Conservation (phyloP, 2,329 filamentous ascomycete species). For the Phaeosphaeriaceae sp. region DNA sequence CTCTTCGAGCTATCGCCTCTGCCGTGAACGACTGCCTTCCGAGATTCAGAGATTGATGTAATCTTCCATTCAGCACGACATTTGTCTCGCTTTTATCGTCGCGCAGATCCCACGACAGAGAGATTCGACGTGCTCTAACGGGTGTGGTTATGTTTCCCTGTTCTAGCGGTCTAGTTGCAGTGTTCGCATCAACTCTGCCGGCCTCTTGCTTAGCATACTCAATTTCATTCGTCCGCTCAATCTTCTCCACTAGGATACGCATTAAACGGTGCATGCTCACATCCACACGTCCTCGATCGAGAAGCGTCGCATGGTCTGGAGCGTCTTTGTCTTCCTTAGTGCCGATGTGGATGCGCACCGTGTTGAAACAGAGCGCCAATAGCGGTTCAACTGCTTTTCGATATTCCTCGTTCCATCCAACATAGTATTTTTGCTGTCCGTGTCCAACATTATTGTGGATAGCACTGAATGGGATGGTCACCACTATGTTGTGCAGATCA, state of each 20-base stretch:
- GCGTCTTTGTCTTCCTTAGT: neutral
- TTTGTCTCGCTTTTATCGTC: neutral
- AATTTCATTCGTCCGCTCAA: neutral
- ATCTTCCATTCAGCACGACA: conserved; percentile 2
- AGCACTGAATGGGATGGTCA: conserved; percentile 1
- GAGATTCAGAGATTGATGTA: neutral
- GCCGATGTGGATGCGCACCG: conserved; percentile 1
- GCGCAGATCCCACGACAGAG: conserved; percentile 9
- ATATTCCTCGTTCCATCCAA: neutral
- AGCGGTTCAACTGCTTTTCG: conserved; percentile 1
- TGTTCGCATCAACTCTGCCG: neutral
- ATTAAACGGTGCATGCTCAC: conserved; percentile 4
- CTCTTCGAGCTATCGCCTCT: neutral
- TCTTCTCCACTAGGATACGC: conserved; percentile 1
- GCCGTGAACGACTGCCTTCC: neutral
- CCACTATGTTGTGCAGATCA: neutral
- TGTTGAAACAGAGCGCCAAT: neutral
- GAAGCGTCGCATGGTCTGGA: neutral
- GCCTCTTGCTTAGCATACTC: neutral
- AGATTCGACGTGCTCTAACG: conserved; percentile 3
- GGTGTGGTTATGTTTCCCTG: neutral
- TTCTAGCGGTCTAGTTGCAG: neutral
- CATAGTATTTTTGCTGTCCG: neutral
- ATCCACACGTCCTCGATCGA: conserved; percentile 1
- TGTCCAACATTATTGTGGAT: neutral